Percentiles rank a stretch among this genome's conserved stretches.
Evolutionary conservation across 1,284 basidiomycete species (phyloP).

Genomic region (Laetiporus sulphureus): DNA sequence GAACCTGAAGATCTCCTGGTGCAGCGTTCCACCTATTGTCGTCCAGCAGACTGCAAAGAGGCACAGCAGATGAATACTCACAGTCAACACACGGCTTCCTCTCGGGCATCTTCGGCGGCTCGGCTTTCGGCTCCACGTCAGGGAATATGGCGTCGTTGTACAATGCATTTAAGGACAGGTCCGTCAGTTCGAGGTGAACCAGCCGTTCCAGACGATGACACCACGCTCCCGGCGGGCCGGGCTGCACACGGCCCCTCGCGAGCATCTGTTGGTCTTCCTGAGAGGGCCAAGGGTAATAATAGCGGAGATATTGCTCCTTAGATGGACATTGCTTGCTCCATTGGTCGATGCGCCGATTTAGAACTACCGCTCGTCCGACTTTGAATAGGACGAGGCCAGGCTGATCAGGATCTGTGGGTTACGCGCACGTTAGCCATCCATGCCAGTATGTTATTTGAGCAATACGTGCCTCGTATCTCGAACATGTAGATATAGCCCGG

Average conservation of each 20-base stretch:
- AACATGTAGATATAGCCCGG: slow-evolving; percentile 74
- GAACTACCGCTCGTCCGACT: slow-evolving; percentile 44
- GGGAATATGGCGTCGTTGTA: slow-evolving; percentile 51
- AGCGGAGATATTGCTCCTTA: slow-evolving; percentile 41
- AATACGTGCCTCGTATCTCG: slow-evolving; percentile 62
- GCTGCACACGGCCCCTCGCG: slow-evolving; percentile 40
- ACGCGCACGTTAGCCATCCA: too few species aligned
- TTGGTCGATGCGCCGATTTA: slow-evolving; percentile 51
- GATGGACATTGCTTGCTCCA: slow-evolving; percentile 66
- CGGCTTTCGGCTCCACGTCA: slow-evolving; percentile 21
- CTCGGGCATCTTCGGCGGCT: slow-evolving; percentile 10
- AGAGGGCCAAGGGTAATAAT: slow-evolving; percentile 42
- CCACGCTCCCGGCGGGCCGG: slow-evolving; percentile 44
- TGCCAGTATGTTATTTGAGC: background rate
- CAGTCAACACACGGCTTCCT: slow-evolving; percentile 32
- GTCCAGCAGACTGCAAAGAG: background rate
- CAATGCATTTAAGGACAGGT: slow-evolving; percentile 49
- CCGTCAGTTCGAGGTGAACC: slow-evolving; percentile 69
- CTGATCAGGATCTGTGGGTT: slow-evolving; percentile 26
- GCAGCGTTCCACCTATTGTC: slow-evolving; percentile 43
- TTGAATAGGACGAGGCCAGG: slow-evolving; percentile 36
- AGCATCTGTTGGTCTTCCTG: slow-evolving; percentile 29
- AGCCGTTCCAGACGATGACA: slow-evolving; percentile 54
- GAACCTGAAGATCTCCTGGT: slow-evolving; percentile 76
- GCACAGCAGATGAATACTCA: slow-evolving; percentile 15